Evolutionary conservation across 176 grass and related monocot genomes (phyloP), one percentile per base, ranked within the genome.

Genomic region (Alopecurus myosuroides): DNA sequence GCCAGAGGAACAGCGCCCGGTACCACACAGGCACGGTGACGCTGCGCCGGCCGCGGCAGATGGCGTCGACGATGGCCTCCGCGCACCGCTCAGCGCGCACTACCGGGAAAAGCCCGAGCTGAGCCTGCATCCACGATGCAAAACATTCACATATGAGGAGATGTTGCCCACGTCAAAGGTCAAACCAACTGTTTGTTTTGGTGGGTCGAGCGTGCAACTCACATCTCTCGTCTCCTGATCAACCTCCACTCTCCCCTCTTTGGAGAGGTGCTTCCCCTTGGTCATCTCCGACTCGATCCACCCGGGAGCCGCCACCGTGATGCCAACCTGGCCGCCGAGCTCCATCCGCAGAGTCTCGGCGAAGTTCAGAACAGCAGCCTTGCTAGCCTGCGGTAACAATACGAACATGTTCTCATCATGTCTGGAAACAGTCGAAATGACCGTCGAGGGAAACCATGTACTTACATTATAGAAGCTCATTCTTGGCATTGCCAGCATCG

Each of bases 381-480:
- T 92, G 81, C 85, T 89, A 29, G 94, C 89, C 94, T 97, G 85
- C 64, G 48, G 41, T 42, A 74, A 5, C 44, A 31, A 58, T 7
- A 56, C 13, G 14, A 18, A 37, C 41, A 78, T 19, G 18, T 6
- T n/a, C 39, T 3, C 41, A 9, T 44, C 41, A 66, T 42, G 11
- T 73, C 9, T 51, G 20, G 13, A 9, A 45, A 73, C 7, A 41
- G 40, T 44, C 41, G 45, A 11, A 51, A 33, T 39, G 28, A 22
- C 35, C 35, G 30, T 8, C 10, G 2, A 25, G 13, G 33, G 22
- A 72, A 57, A 56, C 1, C 2, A 10, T 6, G 11, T 79, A 97
- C 94, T 86, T 93, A 97, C 94, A 88, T 93, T 93, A 82, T 92
- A 94, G 82, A 97, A 94, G 89, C 91, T 97, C 91, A 94, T 94